These are phyloP conservation scores for Ceratocystis eucalypticola DNA, from an alignment of 2,329 filamentous ascomycete genomes.

Conservation along the genomic window DNA sequence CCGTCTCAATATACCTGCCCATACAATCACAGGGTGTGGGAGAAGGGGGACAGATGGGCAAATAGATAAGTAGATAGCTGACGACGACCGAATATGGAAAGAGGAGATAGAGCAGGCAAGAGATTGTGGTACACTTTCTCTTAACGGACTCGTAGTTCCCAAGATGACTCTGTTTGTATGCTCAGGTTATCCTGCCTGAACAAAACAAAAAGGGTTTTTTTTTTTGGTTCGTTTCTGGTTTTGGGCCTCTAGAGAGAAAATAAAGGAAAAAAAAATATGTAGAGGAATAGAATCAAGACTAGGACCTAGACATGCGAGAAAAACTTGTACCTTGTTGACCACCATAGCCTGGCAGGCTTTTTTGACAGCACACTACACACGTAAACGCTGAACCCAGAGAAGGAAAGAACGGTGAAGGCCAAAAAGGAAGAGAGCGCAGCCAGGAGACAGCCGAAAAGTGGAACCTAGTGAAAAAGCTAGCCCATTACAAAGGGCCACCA, in stretches of 20 bases:
- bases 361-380: constrained; percentile 4
- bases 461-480: background rate
- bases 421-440: background rate
- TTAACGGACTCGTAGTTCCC: background rate
- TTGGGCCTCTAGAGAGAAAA: background rate
- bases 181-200: background rate
- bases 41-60: background rate
- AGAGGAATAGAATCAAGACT: background rate
- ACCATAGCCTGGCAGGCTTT: background rate
- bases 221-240: background rate
- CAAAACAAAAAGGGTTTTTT: background rate
- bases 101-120: background rate
- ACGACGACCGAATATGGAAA: background rate
- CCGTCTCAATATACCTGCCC: background rate
- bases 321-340: background rate
- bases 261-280: background rate
- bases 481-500: background rate
- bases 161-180: background rate
- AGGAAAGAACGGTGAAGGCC: background rate
- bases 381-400: background rate
- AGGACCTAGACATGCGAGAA: background rate
- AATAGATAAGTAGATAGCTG: background rate
- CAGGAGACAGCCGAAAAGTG: constrained; percentile 5
- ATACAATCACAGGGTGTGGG: background rate
- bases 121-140: background rate